A percentile compares a stretch with the other conserved stretches of the same genome.
Conservation (phyloP, 768 basidiomycete genomes). For the Tremella fuciformis region DNA sequence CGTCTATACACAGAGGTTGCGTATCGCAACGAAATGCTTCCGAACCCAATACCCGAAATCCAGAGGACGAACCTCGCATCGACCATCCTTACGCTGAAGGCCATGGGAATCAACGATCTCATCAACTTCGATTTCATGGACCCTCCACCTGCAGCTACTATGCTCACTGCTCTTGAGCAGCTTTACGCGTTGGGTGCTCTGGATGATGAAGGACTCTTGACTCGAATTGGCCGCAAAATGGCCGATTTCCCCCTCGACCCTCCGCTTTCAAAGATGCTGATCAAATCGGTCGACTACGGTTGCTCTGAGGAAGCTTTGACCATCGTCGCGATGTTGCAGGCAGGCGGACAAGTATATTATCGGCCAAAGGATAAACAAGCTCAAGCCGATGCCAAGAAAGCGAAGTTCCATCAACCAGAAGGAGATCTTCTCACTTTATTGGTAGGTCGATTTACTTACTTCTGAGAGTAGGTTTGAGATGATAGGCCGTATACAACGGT, state of each 20-base stretch:
- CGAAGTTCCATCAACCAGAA: constrained; percentile 97
- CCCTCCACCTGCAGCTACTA: constrained; percentile 91
- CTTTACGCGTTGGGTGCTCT: constrained; percentile 92
- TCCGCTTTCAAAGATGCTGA: constrained; percentile 92
- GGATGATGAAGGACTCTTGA: constrained; percentile 93
- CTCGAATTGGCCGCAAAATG: constrained; percentile 95
- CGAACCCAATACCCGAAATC: constrained; percentile 95
- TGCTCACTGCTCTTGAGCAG: constrained; percentile 92
- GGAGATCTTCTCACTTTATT: constrained; percentile 69
- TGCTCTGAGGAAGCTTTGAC: constrained; percentile 98
- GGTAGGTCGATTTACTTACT: constrained; percentile 51
- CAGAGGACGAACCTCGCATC: constrained; percentile 82
- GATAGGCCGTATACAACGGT: constrained; percentile 85
- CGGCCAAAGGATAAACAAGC: constrained; percentile 99
- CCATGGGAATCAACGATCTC: constrained; percentile 97
- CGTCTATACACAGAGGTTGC: constrained; percentile 97
- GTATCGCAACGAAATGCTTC: constrained; percentile 97
- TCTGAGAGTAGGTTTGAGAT: constrained; percentile 60
- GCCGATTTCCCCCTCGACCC: constrained; percentile 99
- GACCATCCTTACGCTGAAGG: constrained; percentile 93
- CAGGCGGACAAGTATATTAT: constrained; percentile 88
- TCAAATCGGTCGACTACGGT: constrained; percentile 92
- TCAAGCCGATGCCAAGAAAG: constrained; percentile 98
- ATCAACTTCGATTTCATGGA: constrained; percentile 99
- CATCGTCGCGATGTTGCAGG: constrained; percentile 94